phyloP scores from a whole-genome alignment of 2,329 filamentous ascomycete species.

The Fusarium globosum region DNA sequence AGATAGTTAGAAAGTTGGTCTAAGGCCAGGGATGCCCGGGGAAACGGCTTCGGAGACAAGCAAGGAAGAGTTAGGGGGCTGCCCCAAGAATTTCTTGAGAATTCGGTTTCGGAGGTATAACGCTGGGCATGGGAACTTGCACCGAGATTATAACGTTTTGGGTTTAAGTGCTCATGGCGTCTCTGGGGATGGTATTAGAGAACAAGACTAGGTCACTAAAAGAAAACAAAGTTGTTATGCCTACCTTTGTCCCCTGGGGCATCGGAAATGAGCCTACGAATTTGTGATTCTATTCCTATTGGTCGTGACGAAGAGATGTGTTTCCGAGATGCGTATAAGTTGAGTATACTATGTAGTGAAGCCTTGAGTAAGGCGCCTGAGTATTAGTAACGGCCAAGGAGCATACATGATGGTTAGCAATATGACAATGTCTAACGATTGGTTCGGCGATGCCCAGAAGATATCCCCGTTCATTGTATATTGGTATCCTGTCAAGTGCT shows the following conservation, averaged over 20 bases:
- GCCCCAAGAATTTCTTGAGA: background rate
- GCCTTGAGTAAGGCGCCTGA: background rate
- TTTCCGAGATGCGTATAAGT: background rate
- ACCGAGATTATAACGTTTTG: background rate
- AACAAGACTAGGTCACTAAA: background rate
- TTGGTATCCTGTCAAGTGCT: background rate
- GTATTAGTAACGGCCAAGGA: background rate
- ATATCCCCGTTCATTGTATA: background rate
- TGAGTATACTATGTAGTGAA: background rate
- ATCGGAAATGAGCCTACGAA: background rate
- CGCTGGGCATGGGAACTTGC: background rate
- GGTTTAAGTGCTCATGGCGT: background rate
- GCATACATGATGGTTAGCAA: background rate
- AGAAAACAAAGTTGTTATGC: background rate
- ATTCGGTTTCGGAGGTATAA: background rate
- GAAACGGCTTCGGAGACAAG: background rate
- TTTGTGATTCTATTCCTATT: background rate
- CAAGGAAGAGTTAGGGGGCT: background rate
- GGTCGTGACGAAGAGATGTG: background rate
- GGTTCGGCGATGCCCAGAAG: conserved; percentile 1
- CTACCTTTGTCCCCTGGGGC: background rate
- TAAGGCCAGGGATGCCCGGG: background rate
- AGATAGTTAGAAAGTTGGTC: background rate
- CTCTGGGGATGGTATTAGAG: background rate
- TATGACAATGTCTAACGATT: conserved; percentile 4